Conservation (phyloP, 306 rosid species). For the Leucaena leucocephala region DNA sequence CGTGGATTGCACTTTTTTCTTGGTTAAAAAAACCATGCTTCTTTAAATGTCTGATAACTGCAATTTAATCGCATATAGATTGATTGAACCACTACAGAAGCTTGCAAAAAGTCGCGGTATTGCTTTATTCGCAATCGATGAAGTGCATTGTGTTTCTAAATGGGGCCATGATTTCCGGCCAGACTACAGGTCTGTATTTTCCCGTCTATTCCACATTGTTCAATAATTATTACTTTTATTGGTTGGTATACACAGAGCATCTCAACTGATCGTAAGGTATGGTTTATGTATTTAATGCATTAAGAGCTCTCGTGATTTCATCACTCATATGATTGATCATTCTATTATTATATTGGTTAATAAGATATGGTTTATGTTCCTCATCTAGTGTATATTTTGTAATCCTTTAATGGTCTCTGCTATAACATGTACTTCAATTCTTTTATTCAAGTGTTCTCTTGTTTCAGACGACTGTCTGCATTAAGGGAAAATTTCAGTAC, state of each 20-base stretch:
- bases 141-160: constrained; percentile 94
- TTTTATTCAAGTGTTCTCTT: constrained; percentile 36
- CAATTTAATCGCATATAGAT: constrained; percentile 47
- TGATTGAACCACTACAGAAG: constrained; percentile 73
- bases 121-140: constrained; percentile 92
- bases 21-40: not conserved
- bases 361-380: constrained; percentile 12
- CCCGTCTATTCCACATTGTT: constrained; percentile 1
- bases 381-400: constrained; percentile 14
- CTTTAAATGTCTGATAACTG: constrained; percentile 27
- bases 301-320: constrained; percentile 2
- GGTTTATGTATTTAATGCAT: constrained; percentile 15
- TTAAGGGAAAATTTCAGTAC: constrained; percentile 75
- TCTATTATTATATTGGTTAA: not conserved
- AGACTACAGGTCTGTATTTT: constrained; percentile 72
- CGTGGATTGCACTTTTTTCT: not conserved
- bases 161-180: constrained; percentile 99
- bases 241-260: constrained; percentile 13
- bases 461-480: constrained; percentile 75
- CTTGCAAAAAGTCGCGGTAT: constrained; percentile 82
- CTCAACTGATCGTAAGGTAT: constrained; percentile 8
- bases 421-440: not conserved
- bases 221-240: constrained; percentile 4
- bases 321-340: constrained; percentile 12
- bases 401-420: constrained; percentile 8